phyloP scores from a whole-genome alignment of 2,329 filamentous ascomycete species.

The Fusarium chaquense region DNA sequence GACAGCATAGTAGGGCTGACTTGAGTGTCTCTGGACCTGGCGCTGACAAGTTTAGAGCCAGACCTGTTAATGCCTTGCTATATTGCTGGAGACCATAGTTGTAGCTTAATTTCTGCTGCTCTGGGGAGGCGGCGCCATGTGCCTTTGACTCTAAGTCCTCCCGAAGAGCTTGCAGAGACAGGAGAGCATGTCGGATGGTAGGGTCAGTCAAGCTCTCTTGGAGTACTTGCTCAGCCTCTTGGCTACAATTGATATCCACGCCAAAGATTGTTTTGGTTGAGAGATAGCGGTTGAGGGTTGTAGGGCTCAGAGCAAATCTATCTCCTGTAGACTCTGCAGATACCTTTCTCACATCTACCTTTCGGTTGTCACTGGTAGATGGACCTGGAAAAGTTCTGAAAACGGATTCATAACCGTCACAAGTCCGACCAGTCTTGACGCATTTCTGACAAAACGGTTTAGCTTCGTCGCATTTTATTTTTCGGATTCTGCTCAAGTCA shows the following conservation, averaged over 20 bases:
- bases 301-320: constrained; percentile 47
- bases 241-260: constrained; percentile 53
- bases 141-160: constrained; percentile 54
- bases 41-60: constrained; percentile 55
- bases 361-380: too few relatives aligned
- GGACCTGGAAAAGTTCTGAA: constrained; percentile 50
- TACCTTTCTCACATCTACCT: not conserved
- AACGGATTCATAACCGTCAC: constrained; percentile 58
- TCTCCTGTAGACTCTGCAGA: constrained; percentile 16
- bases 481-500: constrained; percentile 48
- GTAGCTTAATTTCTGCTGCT: constrained; percentile 49
- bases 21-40: constrained; percentile 49
- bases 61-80: constrained; percentile 54
- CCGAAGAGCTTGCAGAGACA: constrained; percentile 56
- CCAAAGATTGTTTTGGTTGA: constrained; percentile 58
- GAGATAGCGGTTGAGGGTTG: constrained; percentile 55
- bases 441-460: constrained; percentile 54
- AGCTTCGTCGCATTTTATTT: constrained; percentile 55
- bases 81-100: constrained; percentile 59
- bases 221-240: constrained; percentile 57
- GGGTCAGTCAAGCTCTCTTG: constrained; percentile 54
- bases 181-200: constrained; percentile 55
- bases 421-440: constrained; percentile 55
- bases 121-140: constrained; percentile 42
- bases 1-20: constrained; percentile 60